Conservation (phyloP, 2,329 filamentous ascomycete genomes). For the Scedosporium apiospermum region DNA sequence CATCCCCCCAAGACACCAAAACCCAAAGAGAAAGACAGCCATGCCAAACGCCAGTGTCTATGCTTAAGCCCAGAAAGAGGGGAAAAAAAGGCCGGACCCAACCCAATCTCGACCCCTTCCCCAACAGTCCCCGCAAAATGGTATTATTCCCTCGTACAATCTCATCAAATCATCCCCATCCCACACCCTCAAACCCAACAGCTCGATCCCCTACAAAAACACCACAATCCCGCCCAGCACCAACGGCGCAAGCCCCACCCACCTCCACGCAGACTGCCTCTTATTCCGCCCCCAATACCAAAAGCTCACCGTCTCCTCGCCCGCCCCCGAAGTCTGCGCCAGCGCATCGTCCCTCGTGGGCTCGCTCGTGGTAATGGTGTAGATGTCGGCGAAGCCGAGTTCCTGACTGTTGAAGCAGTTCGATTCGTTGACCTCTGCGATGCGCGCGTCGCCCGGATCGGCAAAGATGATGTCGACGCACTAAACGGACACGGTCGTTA, state of each 20-base stretch:
- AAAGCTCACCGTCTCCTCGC: not conserved
- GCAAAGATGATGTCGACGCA: constrained; percentile 93
- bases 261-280: not conserved
- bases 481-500: constrained; percentile 31
- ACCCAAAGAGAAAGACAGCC: not conserved
- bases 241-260: not conserved
- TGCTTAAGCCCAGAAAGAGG: not conserved
- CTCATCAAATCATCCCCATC: not conserved
- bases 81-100: not conserved
- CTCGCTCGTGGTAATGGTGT: constrained; percentile 49
- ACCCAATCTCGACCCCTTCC: not conserved
- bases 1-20: not conserved
- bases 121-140: not conserved
- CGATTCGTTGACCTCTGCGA: constrained; percentile 62
- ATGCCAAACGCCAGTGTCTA: not conserved
- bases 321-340: not conserved
- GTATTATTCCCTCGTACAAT: not conserved
- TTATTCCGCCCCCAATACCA: constrained; percentile 2
- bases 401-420: constrained; percentile 87
- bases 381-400: constrained; percentile 69
- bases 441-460: constrained; percentile 57
- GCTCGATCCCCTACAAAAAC: not conserved
- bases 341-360: constrained; percentile 24
- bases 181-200: not conserved
- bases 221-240: not conserved